These are phyloP conservation scores for Chiua sp. DNA, from an alignment of 1,284 basidiomycete genomes.

Conservation along the genomic window DNA sequence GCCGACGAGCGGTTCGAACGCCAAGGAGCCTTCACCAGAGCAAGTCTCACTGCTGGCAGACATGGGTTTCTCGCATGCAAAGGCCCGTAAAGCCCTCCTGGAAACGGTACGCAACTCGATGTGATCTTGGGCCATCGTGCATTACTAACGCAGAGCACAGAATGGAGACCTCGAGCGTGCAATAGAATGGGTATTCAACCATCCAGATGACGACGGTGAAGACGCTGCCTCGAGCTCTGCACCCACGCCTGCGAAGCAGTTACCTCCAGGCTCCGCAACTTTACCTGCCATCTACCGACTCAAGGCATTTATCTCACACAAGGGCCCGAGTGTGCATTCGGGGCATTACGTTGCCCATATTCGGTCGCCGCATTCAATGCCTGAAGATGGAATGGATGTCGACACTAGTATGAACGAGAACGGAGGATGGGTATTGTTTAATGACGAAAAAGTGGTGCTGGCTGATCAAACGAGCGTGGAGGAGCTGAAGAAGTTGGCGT, in stretches of 20 bases:
- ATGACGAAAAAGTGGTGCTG: slow-evolving; percentile 95
- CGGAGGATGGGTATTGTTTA: slow-evolving; percentile 86
- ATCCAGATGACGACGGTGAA: slow-evolving; percentile 88
- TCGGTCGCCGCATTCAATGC: slow-evolving; percentile 27
- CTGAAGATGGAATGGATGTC: slow-evolving; percentile 25
- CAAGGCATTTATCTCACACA: slow-evolving; percentile 97
- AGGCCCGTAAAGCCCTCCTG: slow-evolving; percentile 88
- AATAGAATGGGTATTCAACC: slow-evolving; percentile 97
- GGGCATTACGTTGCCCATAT: slow-evolving; percentile 95
- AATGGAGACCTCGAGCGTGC: slow-evolving; percentile 82
- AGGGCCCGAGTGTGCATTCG: slow-evolving; percentile 93
- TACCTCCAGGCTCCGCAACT: slow-evolving; percentile 17
- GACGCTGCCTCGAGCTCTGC: slow-evolving; percentile 40
- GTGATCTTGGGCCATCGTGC: not conserved
- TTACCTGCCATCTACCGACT: slow-evolving; percentile 83
- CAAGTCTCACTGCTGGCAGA: slow-evolving; percentile 80
- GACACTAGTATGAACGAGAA: slow-evolving; percentile 27
- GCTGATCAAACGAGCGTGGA: slow-evolving; percentile 79
- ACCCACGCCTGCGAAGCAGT: not conserved
- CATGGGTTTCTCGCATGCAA: slow-evolving; percentile 91
- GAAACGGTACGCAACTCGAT: slow-evolving; percentile 60
- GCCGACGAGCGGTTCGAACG: slow-evolving; percentile 32
- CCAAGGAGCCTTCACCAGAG: slow-evolving; percentile 66
- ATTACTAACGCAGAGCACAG: slow-evolving; percentile 42
- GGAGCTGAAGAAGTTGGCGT: slow-evolving; percentile 80